Evolutionary conservation across 768 basidiomycete genomes (phyloP).

Genomic region (Auricularia cornea): DNA sequence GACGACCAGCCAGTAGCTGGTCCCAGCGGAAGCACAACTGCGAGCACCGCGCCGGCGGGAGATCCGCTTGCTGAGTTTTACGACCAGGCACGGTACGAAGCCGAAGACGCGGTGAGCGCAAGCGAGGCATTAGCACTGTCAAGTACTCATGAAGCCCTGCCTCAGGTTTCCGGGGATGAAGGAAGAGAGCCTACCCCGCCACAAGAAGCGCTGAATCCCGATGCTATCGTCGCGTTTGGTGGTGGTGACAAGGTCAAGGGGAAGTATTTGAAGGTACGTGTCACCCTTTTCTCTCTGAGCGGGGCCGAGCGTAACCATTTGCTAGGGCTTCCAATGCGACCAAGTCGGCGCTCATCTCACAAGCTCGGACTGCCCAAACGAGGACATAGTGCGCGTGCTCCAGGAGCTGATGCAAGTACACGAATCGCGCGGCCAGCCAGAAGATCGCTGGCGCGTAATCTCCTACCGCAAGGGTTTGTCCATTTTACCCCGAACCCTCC

Average conservation of each 20-base stretch:
- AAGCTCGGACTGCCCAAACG: constrained; percentile 42
- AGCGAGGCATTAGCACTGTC: too few species aligned
- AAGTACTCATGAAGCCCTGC: too few species aligned
- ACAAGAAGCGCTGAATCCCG: constrained; percentile 21
- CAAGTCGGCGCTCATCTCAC: constrained; percentile 28
- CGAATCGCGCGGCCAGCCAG: constrained; percentile 46
- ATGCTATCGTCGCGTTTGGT: not conserved
- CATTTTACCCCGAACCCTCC: not conserved
- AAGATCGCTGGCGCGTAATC: constrained; percentile 60
- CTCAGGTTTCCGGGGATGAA: not conserved
- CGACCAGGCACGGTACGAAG: constrained; percentile 42
- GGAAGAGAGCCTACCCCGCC: constrained; percentile 29
- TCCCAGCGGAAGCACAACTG: not conserved
- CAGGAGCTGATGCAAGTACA: constrained; percentile 60
- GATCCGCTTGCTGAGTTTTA: constrained; percentile 63
- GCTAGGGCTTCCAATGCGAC: constrained; percentile 72
- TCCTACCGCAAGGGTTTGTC: constrained; percentile 57
- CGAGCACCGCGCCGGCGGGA: not conserved
- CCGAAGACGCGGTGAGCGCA: constrained; percentile 33
- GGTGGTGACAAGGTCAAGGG: not conserved
- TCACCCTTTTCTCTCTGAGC: not conserved
- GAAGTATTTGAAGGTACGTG: constrained; percentile 3
- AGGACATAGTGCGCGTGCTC: constrained; percentile 71
- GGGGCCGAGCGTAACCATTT: not conserved
- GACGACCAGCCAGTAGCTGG: too few species aligned